Evolutionary conservation across 2,329 filamentous ascomycete species (phyloP), one percentile per base, ranked within the genome.

Genomic region (Falciphora oryzae): DNA sequence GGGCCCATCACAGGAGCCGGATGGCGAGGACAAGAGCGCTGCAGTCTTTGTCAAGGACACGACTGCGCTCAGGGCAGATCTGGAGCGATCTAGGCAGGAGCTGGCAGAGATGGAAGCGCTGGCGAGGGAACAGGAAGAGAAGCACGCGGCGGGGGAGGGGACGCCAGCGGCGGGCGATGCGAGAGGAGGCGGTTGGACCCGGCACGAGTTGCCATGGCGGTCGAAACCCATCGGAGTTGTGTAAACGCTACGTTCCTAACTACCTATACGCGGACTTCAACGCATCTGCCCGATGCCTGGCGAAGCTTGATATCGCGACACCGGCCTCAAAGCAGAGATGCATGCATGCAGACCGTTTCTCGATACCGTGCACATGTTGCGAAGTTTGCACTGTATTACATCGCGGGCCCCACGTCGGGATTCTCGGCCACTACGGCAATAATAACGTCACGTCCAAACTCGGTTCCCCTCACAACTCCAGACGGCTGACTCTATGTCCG

Each of bases 191-290:
- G 67, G 77, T 29, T 87, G 85, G 85, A 75, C 76, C 28, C 75
- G 76, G 65, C 83, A 81, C 68, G 74, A 81, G 61, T 83, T 82
- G 10, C 71, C 75, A 2, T 88, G 85, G 85, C 80, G 79, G 65
- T 79, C 84, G 13, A 85, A 82, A 69, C 85, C 85, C 0, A 87
- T 87, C 68, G 85, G 85, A 6, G 75, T 83, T 63, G 78, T 82
- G 11, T 86, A 70, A 76, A 22, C 1, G 59, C 59, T 38, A 50
- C 14, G 27, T 7, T 29, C 16, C 38, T 22, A 13, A 16, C 38
- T 22, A 13, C 32, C 32, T 13, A 13, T 3, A 35, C 32, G 32
- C 32, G 32, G 32, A 13, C 32, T 35, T 29, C 13, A 13, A 13
- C 13, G 32, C 32, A 35, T 13, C 32, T 35, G 32, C 11, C 32